Evolutionary conservation across 2,329 filamentous ascomycete species (phyloP).

Genomic region (Beauveria pseudobassiana): DNA sequence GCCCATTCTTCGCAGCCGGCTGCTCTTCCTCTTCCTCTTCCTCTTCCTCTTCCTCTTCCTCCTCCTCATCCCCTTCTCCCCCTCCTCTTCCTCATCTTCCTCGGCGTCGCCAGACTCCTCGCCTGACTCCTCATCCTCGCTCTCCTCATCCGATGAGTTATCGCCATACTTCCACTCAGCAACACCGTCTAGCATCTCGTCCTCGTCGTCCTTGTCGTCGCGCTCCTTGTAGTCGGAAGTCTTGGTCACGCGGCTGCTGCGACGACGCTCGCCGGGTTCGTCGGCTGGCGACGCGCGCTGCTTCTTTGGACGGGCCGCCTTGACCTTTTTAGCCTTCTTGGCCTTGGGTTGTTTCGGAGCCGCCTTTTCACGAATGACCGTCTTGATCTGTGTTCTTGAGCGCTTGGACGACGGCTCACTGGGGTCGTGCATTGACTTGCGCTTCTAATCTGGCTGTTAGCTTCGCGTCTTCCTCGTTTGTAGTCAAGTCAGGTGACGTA

Average conservation of each 20-base stretch:
- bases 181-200: slow-evolving; percentile 55
- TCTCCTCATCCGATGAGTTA: slow-evolving; percentile 18
- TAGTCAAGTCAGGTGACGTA: slow-evolving; percentile 21
- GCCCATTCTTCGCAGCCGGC: slow-evolving; percentile 14
- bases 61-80: neutral
- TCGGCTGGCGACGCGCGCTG: slow-evolving; percentile 20
- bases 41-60: slow-evolving; percentile 7
- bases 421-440: slow-evolving; percentile 46
- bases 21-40: slow-evolving; percentile 15
- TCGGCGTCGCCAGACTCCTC: slow-evolving; percentile 14
- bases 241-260: slow-evolving; percentile 45
- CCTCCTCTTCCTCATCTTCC: slow-evolving; percentile 8
- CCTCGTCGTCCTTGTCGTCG: slow-evolving; percentile 50
- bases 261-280: slow-evolving; percentile 41
- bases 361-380: slow-evolving; percentile 28
- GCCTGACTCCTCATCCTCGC: slow-evolving; percentile 9
- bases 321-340: slow-evolving; percentile 26
- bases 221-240: slow-evolving; percentile 47
- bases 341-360: slow-evolving; percentile 20
- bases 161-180: slow-evolving; percentile 49
- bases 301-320: slow-evolving; percentile 23
- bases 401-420: slow-evolving; percentile 35
- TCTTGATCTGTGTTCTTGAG: slow-evolving; percentile 29
- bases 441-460: slow-evolving; percentile 40
- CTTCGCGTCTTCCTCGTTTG: slow-evolving; percentile 1